Base-by-base conservation (phyloP, 352 stramenopile species). In the Pythium folliculosum region DNA sequence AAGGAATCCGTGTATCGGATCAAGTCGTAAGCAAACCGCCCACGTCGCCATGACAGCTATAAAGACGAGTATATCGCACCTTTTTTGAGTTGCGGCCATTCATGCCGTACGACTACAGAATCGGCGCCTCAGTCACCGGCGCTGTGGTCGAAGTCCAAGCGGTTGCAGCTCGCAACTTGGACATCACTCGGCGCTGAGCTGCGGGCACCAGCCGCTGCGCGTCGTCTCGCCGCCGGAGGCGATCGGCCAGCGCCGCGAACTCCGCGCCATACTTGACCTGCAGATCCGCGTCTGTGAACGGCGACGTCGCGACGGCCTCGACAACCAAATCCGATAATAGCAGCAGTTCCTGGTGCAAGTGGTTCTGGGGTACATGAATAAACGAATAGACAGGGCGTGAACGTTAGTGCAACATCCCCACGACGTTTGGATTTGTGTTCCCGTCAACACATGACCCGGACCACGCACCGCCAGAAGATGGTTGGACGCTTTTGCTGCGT, bases 321-420 rank as follows among this genome's bases (percentile, higher is more conserved):
- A 86, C 71, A 19, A 83, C 81, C 4, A 81, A 44, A 40, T 88
- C 80, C 43, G 77, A 68, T 4, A 80, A 72, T 81, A 65, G 1
- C 1, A 62, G 38, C 5, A 53, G 38, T 21, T 56, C 51, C 45
- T 72, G 47, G 19, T 64, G 27, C 4, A 65, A 37, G 57, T 57
- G 58, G 17, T 12, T 40, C 55, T 70, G 38, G 10, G 27, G 27
- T 32, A 38, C 10, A 43, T 14, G 4, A 63, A 27, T 32, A 59
- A 21, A 47, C 13, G 16, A 60, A 7, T 9, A 50, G 6, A n/a
- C 17, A 52, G 17, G 12, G 37, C 40, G 8, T 27, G 4, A 21
- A 30, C 32, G 5, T 25, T 7, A 10, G 27, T 14, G 32, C 22
- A 25, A 21, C 25, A 56, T 38, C 27, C 27, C 27, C 2, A 2